phyloP scores from a whole-genome alignment of 805 yeast genomes.

The Lipomyces starkeyi region DNA sequence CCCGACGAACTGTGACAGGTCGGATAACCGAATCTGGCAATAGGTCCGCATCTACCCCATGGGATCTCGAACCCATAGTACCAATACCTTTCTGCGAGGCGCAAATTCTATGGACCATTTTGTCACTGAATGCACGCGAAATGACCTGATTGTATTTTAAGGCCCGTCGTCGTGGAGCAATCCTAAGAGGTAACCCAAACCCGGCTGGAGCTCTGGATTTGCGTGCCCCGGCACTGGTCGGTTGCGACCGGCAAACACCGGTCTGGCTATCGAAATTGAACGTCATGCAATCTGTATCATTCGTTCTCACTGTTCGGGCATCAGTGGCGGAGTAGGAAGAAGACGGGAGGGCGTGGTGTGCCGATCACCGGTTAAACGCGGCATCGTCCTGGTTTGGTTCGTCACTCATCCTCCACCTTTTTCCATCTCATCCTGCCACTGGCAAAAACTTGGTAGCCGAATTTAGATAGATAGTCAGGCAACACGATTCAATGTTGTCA shows the following conservation, averaged over 20 bases:
- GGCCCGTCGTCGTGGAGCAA: neutral
- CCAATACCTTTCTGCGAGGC: neutral
- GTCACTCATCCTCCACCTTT: too few relatives aligned
- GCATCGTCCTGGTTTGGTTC: neutral
- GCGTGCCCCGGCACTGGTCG: too few relatives aligned
- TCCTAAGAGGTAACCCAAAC: too few relatives aligned
- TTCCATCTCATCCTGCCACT: neutral
- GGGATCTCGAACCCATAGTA: neutral
- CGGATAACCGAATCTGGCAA: conserved; percentile 2
- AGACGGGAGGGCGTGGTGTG: too few relatives aligned
- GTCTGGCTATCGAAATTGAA: too few relatives aligned
- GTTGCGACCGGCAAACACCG: too few relatives aligned
- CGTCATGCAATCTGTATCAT: too few relatives aligned
- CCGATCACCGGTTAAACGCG: neutral
- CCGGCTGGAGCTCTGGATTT: neutral
- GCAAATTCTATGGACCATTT: neutral
- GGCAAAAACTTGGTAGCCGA: too few relatives aligned
- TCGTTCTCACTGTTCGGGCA: too few relatives aligned
- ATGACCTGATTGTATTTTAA: neutral
- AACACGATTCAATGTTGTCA: neutral
- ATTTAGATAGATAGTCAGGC: neutral
- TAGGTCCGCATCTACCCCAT: neutral
- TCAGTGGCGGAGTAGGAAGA: too few relatives aligned
- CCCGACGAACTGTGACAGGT: too few relatives aligned
- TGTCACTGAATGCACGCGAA: neutral